Conservation (phyloP, 2,329 filamentous ascomycete genomes). For the Exophiala viscosa region DNA sequence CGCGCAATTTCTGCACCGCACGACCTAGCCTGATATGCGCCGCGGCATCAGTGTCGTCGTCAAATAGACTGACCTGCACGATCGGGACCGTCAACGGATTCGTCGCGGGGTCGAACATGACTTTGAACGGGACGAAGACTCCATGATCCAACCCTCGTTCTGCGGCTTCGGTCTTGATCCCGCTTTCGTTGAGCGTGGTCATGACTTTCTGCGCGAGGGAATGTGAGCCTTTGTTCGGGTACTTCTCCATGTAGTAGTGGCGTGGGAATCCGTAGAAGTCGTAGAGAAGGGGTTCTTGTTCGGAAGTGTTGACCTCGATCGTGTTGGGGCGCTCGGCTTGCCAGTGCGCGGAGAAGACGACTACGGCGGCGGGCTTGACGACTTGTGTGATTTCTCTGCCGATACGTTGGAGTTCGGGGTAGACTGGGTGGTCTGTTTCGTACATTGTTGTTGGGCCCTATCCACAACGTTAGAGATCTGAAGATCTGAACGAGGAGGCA, state of each 20-base stretch:
- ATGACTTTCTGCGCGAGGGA: conserved; percentile 59
- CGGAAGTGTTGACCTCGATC: conserved; percentile 64
- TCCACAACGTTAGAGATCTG: not conserved
- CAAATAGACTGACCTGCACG: conserved; percentile 69
- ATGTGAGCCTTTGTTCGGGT: conserved; percentile 60
- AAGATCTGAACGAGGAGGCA: conserved; percentile 14
- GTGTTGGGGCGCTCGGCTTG: conserved; percentile 51
- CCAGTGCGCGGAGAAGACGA: conserved; percentile 78
- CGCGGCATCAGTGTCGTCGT: conserved; percentile 56
- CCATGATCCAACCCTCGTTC: conserved; percentile 70
- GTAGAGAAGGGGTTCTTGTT: conserved; percentile 64
- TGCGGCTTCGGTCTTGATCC: conserved; percentile 58
- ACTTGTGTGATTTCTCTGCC: conserved; percentile 67
- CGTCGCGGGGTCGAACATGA: conserved; percentile 55
- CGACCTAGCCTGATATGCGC: conserved; percentile 66
- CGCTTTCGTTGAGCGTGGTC: conserved; percentile 51
- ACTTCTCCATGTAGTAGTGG: conserved; percentile 65
- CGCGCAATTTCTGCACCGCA: conserved; percentile 62
- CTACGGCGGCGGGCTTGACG: conserved; percentile 67
- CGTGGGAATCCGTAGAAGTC: conserved; percentile 71
- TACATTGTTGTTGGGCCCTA: conserved; percentile 43
- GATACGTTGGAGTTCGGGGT: conserved; percentile 60
- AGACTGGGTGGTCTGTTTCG: conserved; percentile 65
- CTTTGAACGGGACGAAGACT: conserved; percentile 66
- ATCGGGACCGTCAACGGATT: conserved; percentile 65